Conservation (phyloP, 371 early-diverging fungal species). For the Mucor sp. region DNA sequence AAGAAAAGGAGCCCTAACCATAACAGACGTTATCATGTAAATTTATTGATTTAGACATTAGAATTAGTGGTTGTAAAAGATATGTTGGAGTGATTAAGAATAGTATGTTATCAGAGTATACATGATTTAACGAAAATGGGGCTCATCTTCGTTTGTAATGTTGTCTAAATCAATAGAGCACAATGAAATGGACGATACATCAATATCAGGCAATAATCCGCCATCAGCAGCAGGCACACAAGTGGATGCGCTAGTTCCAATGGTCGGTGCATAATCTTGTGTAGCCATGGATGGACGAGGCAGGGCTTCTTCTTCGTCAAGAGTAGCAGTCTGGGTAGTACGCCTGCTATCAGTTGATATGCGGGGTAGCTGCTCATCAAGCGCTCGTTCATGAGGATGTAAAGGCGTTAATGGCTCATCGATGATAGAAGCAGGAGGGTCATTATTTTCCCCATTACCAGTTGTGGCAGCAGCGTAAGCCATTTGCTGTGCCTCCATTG, state of each 20-base stretch:
- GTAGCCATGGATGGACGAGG: constrained; percentile 1
- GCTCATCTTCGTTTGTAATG: neutral
- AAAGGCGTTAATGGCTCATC: neutral
- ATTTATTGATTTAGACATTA: too few species aligned
- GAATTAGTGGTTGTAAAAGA: neutral
- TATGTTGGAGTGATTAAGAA: neutral
- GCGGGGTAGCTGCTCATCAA: neutral
- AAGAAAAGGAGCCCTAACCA: neutral
- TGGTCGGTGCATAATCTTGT: neutral
- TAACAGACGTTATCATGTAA: neutral
- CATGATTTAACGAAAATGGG: neutral
- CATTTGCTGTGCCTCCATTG: neutral
- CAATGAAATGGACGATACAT: constrained; percentile 12
- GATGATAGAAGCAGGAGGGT: neutral
- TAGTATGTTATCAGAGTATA: neutral
- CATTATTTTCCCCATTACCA: neutral
- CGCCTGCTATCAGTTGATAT: neutral
- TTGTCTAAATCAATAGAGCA: constrained; percentile 16
- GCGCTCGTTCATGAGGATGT: neutral
- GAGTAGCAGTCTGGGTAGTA: neutral
- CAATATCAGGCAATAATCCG: constrained; percentile 3
- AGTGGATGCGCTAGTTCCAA: neutral
- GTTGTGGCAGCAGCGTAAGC: neutral
- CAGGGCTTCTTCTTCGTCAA: neutral
- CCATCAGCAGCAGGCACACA: constrained; percentile 1